Base-by-base conservation (phyloP, 192 early-diverging fungal species). In the Backusella liffmaniae region DNA sequence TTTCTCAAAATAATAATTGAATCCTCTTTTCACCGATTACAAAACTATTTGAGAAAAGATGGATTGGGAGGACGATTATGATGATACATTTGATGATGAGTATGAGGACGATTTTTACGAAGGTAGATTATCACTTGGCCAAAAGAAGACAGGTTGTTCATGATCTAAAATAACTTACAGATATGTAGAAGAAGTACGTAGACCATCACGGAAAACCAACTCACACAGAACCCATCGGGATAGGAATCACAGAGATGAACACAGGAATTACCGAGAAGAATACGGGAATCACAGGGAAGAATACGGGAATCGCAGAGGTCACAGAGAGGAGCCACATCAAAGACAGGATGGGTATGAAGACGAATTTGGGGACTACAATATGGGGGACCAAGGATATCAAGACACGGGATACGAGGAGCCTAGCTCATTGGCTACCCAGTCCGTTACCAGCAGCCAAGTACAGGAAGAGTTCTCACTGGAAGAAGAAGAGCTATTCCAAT, bases 101-200 rank as follows among this genome's bases (percentile, higher is more conserved):
- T 44, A 44, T 16, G 46, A 49, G 6, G 46, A 49, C 5, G 46
- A n/a, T 49, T 18, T n/a, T 49, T 5, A 49, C 21, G 4, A 49
- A 49, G 46, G 46, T 49, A 62, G 26, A 10, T 0, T 29, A 12
- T 21, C 23, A 1, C 2, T 29, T 32, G 32, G 3, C 32, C 32
- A 62, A 13, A 62, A 4, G 12, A 62, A 62, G 23, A 56, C 18
- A 1, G 29, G 23, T 10, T 62, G 10, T 62, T 32, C 2, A 29
- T 10, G 26, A 29, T 62, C 56, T 62, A 62, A 62, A 62, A 62
- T 62, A 62, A 62, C 56, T 62, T 62, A 62, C 56, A 62, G 56
- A 13, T 12, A 23, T 62, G 23, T 62, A 62, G 56, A 62, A 23
- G 2, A 62, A 62, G 56, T 0, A 62, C 56, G 9, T 62, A 13